Base-by-base conservation (phyloP, 805 yeast genomes). In the Pichia cephalocereana region DNA sequence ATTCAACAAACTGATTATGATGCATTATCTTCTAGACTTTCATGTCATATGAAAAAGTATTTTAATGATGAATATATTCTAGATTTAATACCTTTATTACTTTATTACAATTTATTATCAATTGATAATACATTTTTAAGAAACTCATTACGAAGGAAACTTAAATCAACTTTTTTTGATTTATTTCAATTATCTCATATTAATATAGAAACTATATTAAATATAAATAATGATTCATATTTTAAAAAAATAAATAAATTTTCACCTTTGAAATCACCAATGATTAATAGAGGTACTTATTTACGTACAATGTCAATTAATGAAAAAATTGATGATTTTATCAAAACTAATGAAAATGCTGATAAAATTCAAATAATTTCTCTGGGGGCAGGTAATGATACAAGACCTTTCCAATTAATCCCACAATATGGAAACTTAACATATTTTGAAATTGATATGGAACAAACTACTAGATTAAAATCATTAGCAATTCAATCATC, bases 371-470 rank as follows among this genome's bases (percentile, higher is more conserved):
- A 83, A 58, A 72, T 85, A 15, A 65, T 86, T 1, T 82, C 88
- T 1, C 59, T 85, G n/a, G 95, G 95, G 0, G 82, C 90, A 2
- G 95, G 95, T 6, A 82, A 86, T 15, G 95, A 86, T 57, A 83
- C 93, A 0, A 61, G 91, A 46, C 72, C 76, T 15, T 83, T 85
- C 59, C 62, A 69, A 10, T 51, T 79, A 15, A 61, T 84, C 39
- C 58, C 66, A 8, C 42, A 61, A 6, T 46, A 65, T 43, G 37
- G 54, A 11, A 50, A 56, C 38, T 52, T 82, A 34, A 57, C 55
- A 2, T 79, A 80, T 55, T 70, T 74, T 51, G 95, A 85, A 58
- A 58, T 82, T 23, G 95, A 85, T 62, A 83, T 84, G 57, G 74
- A 74, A 10, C 75, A 66, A 39, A 73, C 82, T 15, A 71, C 73